Evolutionary conservation across 257 asterid genomes (phyloP), one percentile per base, ranked within the genome.

Genomic region (Solanum virginianum): DNA sequence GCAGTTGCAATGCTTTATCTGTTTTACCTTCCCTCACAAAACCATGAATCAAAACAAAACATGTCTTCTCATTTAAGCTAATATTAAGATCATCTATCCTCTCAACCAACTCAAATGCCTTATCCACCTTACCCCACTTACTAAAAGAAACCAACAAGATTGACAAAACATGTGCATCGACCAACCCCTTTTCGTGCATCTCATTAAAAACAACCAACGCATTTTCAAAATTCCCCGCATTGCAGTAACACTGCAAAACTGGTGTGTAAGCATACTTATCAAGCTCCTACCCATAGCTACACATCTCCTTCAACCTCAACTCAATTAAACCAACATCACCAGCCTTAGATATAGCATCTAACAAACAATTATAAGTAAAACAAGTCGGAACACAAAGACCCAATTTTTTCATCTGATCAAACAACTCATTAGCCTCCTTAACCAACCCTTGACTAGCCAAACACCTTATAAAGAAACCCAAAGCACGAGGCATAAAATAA

Each of bases 401-500:
- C 62, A 87, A 89, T 36, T 87, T 87, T 91, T 85, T 91, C 90
- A 93, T 89, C 41, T 88, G 92, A 91, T 96, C 98, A 91, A 96
- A 92, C 90, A 94, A 87, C 41, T 80, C 84, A 88, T 90, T 92
- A 14, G 98, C 98, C 84, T 96, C 99, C 83, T 90, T 85, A 87
- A 92, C 92, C 51, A 96, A 84, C n/a, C 95, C 94, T 80, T 82
- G 92, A 87, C 88, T 92, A 56, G 98, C 97, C 85, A 96, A 85
- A 83, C 97, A 96, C 91, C 98, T 93, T 18, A 96, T 32, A 74
- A 94, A 92, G 89, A 88, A 94, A 81, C 99, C 99, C 71, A 96
- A 91, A 60, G 97, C 97, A 69, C 97, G 97, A 9, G 99, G 95
- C 6, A 96, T 88, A 94, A 94, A 90, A 43, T 66, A 88, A 88